Evolutionary conservation across 2,329 filamentous ascomycete genomes (phyloP).

Genomic region (Arachnopeziza araneosa): DNA sequence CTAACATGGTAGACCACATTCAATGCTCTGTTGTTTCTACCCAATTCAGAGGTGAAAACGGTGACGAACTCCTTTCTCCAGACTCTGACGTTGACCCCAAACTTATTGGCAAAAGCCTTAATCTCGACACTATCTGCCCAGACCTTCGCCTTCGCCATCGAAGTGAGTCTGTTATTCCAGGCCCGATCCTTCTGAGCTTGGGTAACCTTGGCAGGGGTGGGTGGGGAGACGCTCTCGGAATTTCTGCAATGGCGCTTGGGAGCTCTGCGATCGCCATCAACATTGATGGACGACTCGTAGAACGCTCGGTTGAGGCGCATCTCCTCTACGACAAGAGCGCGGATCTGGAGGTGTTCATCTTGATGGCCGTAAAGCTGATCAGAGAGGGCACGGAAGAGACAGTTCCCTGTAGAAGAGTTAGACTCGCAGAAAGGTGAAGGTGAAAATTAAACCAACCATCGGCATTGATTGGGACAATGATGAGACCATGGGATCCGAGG

Average conservation of each 20-base stretch:
- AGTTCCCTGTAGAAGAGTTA: neutral
- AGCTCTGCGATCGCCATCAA: neutral
- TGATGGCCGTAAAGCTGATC: neutral
- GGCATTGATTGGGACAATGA: neutral
- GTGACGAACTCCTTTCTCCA: neutral
- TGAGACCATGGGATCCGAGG: neutral
- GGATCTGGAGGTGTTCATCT: neutral
- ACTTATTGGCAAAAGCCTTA: neutral
- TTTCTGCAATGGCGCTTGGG: neutral
- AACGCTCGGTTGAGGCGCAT: neutral
- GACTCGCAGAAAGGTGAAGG: neutral
- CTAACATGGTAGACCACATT: neutral
- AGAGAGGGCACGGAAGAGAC: neutral
- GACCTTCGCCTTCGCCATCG: neutral
- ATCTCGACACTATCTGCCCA: neutral
- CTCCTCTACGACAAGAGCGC: neutral
- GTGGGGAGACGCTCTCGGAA: neutral
- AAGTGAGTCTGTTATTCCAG: neutral
- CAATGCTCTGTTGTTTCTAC: neutral
- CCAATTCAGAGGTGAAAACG: too few species aligned
- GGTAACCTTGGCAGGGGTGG: neutral
- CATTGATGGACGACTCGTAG: neutral
- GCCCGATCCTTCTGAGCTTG: neutral
- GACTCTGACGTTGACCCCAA: neutral
- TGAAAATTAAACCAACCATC: neutral